phyloP scores from a whole-genome alignment of 2,329 filamentous ascomycete genomes.

The Curvularia sp. region DNA sequence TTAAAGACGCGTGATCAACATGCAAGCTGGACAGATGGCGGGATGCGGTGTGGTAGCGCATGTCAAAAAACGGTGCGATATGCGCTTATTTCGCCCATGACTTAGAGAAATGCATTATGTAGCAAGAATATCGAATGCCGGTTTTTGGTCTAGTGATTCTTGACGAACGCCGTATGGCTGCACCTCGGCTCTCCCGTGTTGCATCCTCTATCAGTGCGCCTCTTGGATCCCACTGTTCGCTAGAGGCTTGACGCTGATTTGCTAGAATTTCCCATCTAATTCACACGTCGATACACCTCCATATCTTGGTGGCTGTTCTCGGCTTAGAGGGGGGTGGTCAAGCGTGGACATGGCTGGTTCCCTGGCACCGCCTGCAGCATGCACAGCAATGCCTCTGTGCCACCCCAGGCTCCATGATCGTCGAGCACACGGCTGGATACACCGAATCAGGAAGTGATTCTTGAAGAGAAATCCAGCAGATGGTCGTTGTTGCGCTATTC shows the following conservation, averaged over 20 bases:
- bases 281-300: neutral
- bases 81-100: constrained; percentile 1
- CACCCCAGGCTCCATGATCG: neutral
- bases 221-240: neutral
- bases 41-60: constrained; percentile 5
- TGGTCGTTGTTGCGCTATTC: neutral
- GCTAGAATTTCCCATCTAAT: neutral
- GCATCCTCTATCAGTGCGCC: neutral
- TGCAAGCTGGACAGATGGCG: neutral
- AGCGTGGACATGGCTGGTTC: neutral
- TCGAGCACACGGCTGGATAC: neutral
- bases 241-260: neutral
- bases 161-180: neutral
- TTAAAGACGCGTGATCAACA: neutral
- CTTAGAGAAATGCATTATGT: neutral
- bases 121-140: neutral
- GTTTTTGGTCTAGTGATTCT: neutral
- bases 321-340: neutral
- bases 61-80: constrained; percentile 9
- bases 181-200: neutral
- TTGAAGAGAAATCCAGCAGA: neutral
- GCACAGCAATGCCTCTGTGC: neutral
- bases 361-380: neutral
- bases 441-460: neutral
- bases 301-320: neutral